Percentiles rank a stretch among this genome's conserved stretches.
These are phyloP conservation scores for Paraglomus brasilianum DNA, from an alignment of 192 early-diverging fungal species.

Conservation along the genomic window DNA sequence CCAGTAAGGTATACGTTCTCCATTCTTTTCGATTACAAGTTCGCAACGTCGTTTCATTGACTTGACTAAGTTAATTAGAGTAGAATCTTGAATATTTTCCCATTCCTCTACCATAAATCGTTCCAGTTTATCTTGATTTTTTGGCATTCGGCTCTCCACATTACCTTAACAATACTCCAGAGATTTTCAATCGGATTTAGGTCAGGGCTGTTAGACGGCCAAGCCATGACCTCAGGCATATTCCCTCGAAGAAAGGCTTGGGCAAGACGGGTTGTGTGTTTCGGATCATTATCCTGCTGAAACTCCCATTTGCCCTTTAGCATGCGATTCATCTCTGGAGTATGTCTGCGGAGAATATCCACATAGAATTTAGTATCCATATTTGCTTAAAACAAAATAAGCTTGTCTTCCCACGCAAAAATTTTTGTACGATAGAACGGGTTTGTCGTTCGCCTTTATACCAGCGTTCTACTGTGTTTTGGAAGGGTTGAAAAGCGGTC, in stretches of 20 bases:
- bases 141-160: conserved; percentile 12
- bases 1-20: background rate
- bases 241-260: conserved; percentile 9
- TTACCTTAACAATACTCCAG: background rate
- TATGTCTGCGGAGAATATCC: background rate
- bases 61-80: too few relatives aligned
- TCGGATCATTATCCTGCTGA: conserved; percentile 18
- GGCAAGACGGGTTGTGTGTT: conserved; percentile 12
- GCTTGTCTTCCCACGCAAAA: conserved; percentile 16
- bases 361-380: conserved; percentile 22
- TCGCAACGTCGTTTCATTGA: conserved; percentile 13
- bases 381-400: conserved; percentile 19
- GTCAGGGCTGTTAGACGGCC: conserved; percentile 6
- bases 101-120: conserved; percentile 23
- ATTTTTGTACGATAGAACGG: conserved; percentile 7
- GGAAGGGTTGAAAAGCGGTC: conserved; percentile 12
- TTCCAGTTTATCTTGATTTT: conserved; percentile 19
- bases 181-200: background rate
- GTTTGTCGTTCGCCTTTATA: conserved; percentile 8
- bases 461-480: background rate
- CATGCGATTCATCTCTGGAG: conserved; percentile 11
- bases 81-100: conserved; percentile 8
- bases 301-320: background rate
- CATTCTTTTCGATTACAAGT: conserved; percentile 8
- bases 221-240: conserved; percentile 15